These are phyloP conservation scores for Fusarium tuaranense DNA, from an alignment of 2,329 filamentous ascomycete species.

Conservation along the genomic window DNA sequence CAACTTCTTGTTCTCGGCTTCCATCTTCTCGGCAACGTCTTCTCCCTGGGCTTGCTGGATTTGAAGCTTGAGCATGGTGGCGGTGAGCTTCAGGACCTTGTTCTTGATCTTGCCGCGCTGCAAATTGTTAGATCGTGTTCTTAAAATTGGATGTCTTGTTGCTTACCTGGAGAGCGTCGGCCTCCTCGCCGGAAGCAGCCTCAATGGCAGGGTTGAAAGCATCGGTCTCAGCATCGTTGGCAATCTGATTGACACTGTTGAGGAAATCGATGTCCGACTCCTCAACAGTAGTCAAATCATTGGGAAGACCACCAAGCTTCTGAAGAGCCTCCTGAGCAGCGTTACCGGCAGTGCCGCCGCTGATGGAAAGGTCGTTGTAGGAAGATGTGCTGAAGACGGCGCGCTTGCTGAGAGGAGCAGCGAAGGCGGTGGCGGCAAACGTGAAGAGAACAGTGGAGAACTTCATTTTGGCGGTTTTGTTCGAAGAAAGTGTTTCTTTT, in stretches of 20 bases:
- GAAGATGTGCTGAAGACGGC: constrained; percentile 49
- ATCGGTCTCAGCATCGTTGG: constrained; percentile 64
- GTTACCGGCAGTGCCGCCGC: constrained; percentile 58
- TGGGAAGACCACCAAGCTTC: constrained; percentile 50
- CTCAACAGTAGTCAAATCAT: constrained; percentile 59
- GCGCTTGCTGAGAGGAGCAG: constrained; percentile 45
- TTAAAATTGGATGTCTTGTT: background rate
- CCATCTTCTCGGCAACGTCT: constrained; percentile 58
- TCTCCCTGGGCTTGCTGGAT: constrained; percentile 64
- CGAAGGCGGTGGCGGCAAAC: constrained; percentile 43
- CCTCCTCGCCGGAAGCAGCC: constrained; percentile 57
- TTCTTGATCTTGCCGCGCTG: constrained; percentile 69
- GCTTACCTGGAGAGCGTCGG: constrained; percentile 59
- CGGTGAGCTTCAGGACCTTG: constrained; percentile 69
- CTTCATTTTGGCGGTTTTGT: constrained; percentile 46
- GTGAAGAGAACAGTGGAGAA: constrained; percentile 48
- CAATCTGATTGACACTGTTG: constrained; percentile 62
- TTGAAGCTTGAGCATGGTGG: constrained; percentile 62
- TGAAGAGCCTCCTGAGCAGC: constrained; percentile 57
- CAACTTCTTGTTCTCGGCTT: constrained; percentile 62
- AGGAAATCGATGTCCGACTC: constrained; percentile 61
- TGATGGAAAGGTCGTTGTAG: constrained; percentile 62
- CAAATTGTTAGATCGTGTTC: background rate
- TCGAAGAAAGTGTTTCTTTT: background rate
- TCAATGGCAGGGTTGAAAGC: constrained; percentile 68